Percentiles rank a stretch among this genome's conserved stretches.
These are phyloP conservation scores for Haplographium delicatum DNA, from an alignment of 495 filamentous ascomycete species.

Conservation along the genomic window DNA sequence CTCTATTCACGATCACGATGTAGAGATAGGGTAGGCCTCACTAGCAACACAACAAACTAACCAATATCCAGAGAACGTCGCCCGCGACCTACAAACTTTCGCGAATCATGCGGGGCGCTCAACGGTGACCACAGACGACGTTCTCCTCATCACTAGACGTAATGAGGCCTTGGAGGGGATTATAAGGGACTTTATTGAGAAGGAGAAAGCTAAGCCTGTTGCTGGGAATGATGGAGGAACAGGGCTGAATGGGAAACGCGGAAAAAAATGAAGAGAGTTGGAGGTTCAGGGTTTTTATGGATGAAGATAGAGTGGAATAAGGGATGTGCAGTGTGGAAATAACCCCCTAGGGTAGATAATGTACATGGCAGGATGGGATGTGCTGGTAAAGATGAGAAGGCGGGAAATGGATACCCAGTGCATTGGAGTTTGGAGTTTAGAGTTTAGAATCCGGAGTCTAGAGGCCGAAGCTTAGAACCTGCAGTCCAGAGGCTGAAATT, in stretches of 20 bases:
- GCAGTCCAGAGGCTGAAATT: too few species aligned
- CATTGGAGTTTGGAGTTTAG: too few species aligned
- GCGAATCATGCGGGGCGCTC: conserved; percentile 82
- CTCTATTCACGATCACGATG: background rate
- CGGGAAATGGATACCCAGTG: too few species aligned
- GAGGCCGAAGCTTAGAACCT: too few species aligned
- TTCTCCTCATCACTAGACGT: conserved; percentile 76
- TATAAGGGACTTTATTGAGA: conserved; percentile 61
- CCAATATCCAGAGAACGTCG: conserved; percentile 53
- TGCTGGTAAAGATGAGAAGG: too few species aligned
- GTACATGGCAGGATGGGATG: too few species aligned
- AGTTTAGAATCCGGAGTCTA: too few species aligned
- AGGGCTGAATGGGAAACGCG: background rate
- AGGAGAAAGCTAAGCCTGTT: conserved; percentile 43
- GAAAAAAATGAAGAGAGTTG: conserved; percentile 7
- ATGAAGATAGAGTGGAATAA: background rate
- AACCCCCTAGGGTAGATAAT: too few species aligned
- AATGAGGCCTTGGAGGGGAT: conserved; percentile 80
- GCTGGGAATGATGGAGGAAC: conserved; percentile 10
- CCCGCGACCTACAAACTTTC: conserved; percentile 75
- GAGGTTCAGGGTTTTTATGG: background rate
- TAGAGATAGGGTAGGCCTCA: background rate
- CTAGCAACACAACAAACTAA: too few species aligned
- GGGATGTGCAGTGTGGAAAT: background rate
- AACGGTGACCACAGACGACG: conserved; percentile 78